These are phyloP conservation scores for Pelagophyceae sp. DNA, from an alignment of 352 stramenopile genomes.

Conservation along the genomic window DNA sequence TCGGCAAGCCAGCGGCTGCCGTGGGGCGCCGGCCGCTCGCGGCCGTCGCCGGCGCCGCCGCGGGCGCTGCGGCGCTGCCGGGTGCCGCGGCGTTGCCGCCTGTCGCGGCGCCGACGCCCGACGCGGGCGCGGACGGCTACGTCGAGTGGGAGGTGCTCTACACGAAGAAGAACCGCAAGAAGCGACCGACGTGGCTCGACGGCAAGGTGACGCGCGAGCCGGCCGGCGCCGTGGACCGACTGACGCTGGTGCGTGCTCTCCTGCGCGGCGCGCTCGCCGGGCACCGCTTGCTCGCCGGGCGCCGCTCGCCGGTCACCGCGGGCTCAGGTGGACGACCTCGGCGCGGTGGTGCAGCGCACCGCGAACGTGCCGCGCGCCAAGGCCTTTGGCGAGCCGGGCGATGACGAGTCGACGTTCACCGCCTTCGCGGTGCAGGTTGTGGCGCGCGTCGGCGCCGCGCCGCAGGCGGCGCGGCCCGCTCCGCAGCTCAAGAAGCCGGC, in stretches of 20 bases:
- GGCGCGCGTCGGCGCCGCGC: neutral
- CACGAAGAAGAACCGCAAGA: conserved; percentile 13
- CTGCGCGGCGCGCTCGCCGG: neutral
- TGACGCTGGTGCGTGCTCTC: neutral
- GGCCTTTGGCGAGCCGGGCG: neutral
- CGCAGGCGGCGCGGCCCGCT: neutral
- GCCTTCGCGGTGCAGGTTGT: neutral
- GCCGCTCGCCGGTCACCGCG: no score
- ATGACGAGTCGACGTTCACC: neutral
- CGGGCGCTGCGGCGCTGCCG: no score
- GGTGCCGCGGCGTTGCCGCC: no score
- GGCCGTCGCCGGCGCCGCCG: no score
- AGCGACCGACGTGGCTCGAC: conserved; percentile 13
- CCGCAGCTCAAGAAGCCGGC: neutral
- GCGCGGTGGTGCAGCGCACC: no score
- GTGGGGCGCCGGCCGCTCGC: no score
- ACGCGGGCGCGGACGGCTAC: no score
- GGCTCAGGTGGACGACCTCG: no score
- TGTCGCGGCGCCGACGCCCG: no score
- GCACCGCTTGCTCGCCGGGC: no score
- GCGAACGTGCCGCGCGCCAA: neutral
- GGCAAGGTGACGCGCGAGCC: neutral
- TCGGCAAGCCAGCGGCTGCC: no score
- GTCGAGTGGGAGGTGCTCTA: conserved; percentile 1
- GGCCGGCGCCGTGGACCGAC: neutral